Conservation (phyloP, 176 grass and related monocot species). For the Eremochloa ophiuroides region DNA sequence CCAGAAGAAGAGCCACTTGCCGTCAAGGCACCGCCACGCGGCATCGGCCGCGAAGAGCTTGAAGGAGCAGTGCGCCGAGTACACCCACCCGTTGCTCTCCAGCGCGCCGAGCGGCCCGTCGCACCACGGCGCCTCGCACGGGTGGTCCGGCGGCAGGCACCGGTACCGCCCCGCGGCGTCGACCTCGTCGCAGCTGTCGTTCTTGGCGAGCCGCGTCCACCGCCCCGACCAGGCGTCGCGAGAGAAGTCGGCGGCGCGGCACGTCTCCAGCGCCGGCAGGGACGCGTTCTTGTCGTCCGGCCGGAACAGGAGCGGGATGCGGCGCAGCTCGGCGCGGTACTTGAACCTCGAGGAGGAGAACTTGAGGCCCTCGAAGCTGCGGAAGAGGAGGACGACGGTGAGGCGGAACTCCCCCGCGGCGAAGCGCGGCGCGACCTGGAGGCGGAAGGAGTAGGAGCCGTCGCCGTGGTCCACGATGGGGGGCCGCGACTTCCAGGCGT, state of each 20-base stretch:
- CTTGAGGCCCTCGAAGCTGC: constrained; percentile 87
- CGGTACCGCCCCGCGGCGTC: constrained; percentile 71
- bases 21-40: constrained; percentile 77
- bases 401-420: constrained; percentile 54
- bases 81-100: constrained; percentile 98
- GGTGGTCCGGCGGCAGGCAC: constrained; percentile 52
- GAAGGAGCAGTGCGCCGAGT: constrained; percentile 96
- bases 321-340: constrained; percentile 55
- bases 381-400: constrained; percentile 83
- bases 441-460: constrained; percentile 80
- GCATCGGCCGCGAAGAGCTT: constrained; percentile 56
- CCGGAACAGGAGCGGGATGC: constrained; percentile 39
- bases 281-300: constrained; percentile 9
- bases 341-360: constrained; percentile 80
- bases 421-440: constrained; percentile 73
- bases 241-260: constrained; percentile 50
- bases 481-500: constrained; percentile 76
- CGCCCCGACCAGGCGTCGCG: constrained; percentile 63
- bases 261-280: constrained; percentile 48
- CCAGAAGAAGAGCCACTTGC: constrained; percentile 99
- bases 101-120: constrained; percentile 62
- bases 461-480: constrained; percentile 71
- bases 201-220: constrained; percentile 80
- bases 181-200: constrained; percentile 41
- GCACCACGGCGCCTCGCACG: constrained; percentile 83